These are phyloP conservation scores for Diplocarpon rosae DNA, from an alignment of 2,329 filamentous ascomycete genomes.

Conservation along the genomic window DNA sequence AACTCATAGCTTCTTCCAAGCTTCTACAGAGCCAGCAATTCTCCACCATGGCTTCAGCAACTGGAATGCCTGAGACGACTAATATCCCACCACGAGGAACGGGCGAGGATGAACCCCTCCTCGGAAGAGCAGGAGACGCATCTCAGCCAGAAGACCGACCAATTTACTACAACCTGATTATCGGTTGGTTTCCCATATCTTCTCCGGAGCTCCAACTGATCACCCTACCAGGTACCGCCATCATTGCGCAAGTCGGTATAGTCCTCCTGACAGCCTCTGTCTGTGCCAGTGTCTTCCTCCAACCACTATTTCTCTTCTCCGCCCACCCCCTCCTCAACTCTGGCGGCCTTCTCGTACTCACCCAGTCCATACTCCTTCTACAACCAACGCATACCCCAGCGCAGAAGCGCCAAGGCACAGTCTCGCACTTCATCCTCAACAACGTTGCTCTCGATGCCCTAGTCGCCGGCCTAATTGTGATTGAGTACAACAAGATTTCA, in stretches of 20 bases:
- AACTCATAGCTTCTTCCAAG: too few relatives aligned
- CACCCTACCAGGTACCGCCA: slow-evolving; percentile 56
- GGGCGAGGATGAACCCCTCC: slow-evolving; percentile 55
- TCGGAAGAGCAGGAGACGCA: slow-evolving; percentile 62
- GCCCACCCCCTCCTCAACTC: slow-evolving; percentile 68
- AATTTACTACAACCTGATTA: slow-evolving; percentile 59
- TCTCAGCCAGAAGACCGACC: slow-evolving; percentile 54
- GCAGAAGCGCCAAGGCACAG: slow-evolving; percentile 56
- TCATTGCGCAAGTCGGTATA: slow-evolving; percentile 68
- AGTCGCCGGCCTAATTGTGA: slow-evolving; percentile 54
- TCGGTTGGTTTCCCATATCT: slow-evolving; percentile 41
- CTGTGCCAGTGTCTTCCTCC: slow-evolving; percentile 66
- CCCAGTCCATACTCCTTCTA: slow-evolving; percentile 72
- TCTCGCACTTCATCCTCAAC: slow-evolving; percentile 60
- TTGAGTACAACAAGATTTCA: slow-evolving; percentile 74
- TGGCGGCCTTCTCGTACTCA: slow-evolving; percentile 60
- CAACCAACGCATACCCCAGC: slow-evolving; percentile 72
- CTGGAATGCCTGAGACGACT: slow-evolving; percentile 48
- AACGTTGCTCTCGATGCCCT: slow-evolving; percentile 41
- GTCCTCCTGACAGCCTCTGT: slow-evolving; percentile 65
- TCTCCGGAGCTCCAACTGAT: slow-evolving; percentile 4
- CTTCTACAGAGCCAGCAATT: too few relatives aligned
- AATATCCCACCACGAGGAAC: slow-evolving; percentile 26
- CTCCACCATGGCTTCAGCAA: slow-evolving; percentile 49
- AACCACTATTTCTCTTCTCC: slow-evolving; percentile 67